phyloP scores from a whole-genome alignment of 2,329 filamentous ascomycete species.

The Clarireedia hainanense region DNA sequence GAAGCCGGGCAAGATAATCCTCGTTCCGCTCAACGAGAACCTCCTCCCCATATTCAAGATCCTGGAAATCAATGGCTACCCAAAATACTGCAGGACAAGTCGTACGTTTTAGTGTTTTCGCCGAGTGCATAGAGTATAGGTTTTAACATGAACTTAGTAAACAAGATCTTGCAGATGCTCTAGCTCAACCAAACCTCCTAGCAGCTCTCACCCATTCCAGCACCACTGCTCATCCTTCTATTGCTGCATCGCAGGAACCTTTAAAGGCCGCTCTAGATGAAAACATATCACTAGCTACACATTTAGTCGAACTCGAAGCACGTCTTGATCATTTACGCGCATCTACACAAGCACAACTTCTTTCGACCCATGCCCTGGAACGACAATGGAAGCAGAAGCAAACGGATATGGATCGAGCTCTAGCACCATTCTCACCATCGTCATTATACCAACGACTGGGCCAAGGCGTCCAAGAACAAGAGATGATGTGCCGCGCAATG shows the following conservation, averaged over 20 bases:
- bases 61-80: slow-evolving; percentile 74
- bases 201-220: slow-evolving; percentile 64
- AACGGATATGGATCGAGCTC: slow-evolving; percentile 75
- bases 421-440: slow-evolving; percentile 78
- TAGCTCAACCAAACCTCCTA: slow-evolving; percentile 58
- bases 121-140: background rate
- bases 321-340: slow-evolving; percentile 54
- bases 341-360: slow-evolving; percentile 69
- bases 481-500: slow-evolving; percentile 67
- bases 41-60: slow-evolving; percentile 38
- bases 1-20: slow-evolving; percentile 13
- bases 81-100: slow-evolving; percentile 67
- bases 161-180: slow-evolving; percentile 65
- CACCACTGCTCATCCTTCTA: slow-evolving; percentile 62
- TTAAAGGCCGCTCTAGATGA: slow-evolving; percentile 59
- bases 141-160: slow-evolving; percentile 45
- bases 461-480: slow-evolving; percentile 75
- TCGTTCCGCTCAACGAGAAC: slow-evolving; percentile 3
- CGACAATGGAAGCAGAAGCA: slow-evolving; percentile 89
- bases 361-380: slow-evolving; percentile 79
- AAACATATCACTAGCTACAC: slow-evolving; percentile 63
- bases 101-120: slow-evolving; percentile 45
- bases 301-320: slow-evolving; percentile 52
- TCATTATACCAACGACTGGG: slow-evolving; percentile 76
- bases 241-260: slow-evolving; percentile 54